A percentile compares a stretch with the other conserved stretches of the same genome.
Evolutionary conservation across 768 basidiomycete species (phyloP).

Genomic region (Kwoniella heveanensis): DNA sequence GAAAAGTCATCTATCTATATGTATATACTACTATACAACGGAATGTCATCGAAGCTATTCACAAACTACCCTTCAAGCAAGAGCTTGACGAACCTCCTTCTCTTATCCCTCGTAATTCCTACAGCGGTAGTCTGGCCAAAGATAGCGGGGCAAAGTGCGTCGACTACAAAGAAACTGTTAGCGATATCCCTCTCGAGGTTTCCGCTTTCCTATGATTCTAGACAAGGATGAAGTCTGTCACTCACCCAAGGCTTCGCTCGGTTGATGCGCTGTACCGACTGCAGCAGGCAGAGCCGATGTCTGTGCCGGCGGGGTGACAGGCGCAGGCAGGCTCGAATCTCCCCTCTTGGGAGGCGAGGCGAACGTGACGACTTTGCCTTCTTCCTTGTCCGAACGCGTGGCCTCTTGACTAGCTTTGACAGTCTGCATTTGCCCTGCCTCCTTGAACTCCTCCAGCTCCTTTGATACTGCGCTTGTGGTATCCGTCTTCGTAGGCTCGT

Average conservation of each 20-base stretch:
- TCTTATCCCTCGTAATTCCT: conserved; percentile 12
- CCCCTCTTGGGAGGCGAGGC: conserved; percentile 16
- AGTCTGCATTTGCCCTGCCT: not conserved
- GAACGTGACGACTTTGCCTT: conserved; percentile 1
- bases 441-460: not conserved
- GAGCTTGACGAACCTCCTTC: conserved; percentile 32
- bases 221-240: not conserved
- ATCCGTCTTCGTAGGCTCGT: not conserved
- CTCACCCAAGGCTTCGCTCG: conserved; percentile 5
- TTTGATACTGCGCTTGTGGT: not conserved
- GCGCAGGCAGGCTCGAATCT: not conserved
- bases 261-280: not conserved
- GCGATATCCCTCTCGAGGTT: too few relatives aligned
- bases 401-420: conserved; percentile 5
- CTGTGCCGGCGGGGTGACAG: not conserved
- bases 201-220: too few relatives aligned
- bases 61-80: conserved; percentile 33
- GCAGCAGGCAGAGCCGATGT: conserved; percentile 5
- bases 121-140: conserved; percentile 16
- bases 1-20: too few relatives aligned
- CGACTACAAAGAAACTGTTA: conserved; percentile 7
- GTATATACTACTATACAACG: too few relatives aligned
- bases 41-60: too few relatives aligned
- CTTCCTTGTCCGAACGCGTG: not conserved
- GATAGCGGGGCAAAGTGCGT: conserved; percentile 21